Evolutionary conservation across 495 filamentous ascomycete species (phyloP), one percentile per base, ranked within the genome.

Genomic region (Aspergillus heteromorphus): DNA sequence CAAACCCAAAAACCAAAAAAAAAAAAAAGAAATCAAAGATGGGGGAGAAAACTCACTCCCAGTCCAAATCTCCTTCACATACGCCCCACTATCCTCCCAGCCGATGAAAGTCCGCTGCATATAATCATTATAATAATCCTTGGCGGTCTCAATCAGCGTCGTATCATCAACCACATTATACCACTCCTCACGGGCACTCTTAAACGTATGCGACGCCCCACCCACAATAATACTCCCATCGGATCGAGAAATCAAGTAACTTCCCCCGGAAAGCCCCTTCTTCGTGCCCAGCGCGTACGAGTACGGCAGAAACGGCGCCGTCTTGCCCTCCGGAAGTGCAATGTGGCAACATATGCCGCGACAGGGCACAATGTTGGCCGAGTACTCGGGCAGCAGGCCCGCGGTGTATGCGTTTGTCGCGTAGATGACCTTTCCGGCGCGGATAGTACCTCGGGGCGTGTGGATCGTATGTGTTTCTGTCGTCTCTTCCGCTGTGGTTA

Each of bases 151-250:
- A 31, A 80, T 79, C 40, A 88, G 78, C 6, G 68, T 73, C 8
- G 70, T 59, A 59, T 90, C 81, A 49, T 75, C 68, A 2, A 66
- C 27, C 71, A 58, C 38, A 51, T 66, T 30, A 73, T 79, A 65
- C 90, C 87, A 69, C 82, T 81, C 29, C 66, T 79, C 16, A 62
- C 75, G 40, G 73, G 80, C 52, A 65, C 83, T 59, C 79, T 79
- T 20, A 63, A 64, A 61, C 73, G 57, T 29, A 10, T 75, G 70
- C 31, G 77, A 73, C 0, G 75, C 80, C 4, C 86, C 71, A 1
- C 86, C 87, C 14, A 88, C 86, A 14, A 89, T 85, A 11, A 91
- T 88, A 17, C 87, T 68, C n/a, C 89, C 80, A 54, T 90, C 85
- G 4, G 82, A 82, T 0, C 84, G 69, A 10, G 79, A 70, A 1